Evolutionary conservation across 768 basidiomycete species (phyloP), one percentile per base, ranked within the genome.

Genomic region (Pholiota molesta): DNA sequence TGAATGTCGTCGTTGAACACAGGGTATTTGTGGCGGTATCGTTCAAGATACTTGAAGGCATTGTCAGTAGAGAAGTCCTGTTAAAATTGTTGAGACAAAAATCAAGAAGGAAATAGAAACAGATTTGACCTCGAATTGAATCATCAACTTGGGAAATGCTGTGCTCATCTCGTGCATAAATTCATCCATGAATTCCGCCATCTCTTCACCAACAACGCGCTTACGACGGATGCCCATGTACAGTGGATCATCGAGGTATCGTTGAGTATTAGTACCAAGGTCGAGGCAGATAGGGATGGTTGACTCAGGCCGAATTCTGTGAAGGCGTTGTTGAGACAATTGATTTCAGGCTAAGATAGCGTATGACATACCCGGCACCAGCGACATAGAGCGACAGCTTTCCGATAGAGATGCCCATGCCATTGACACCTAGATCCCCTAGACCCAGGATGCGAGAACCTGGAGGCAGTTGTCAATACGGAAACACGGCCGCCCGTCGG

Each of bases 1-100:
- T 95, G 93, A 65, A 95, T 94, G 70, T 96, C 94, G 66, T 97
- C 94, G 71, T 95, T 95, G 81, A 95, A 94, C 35, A 91, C 78
- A 23, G 87, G 87, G 71, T 92, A 94, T 57, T 86, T 81, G 64
- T 88, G 75, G 59, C 91, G 85, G 79, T 89, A 94, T 44, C 85
- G 79, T 42, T 88, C 84, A 31, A 97, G 86, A 75, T 92, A 95
- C 57, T 83, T 78, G 80, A 97, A 97, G 0, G 95, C 95, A 64
- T 94, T 89, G 64, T 97, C 91, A 2, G 93, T 95, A 33, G 92
- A 89, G 78, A 95, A 97, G 78, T 97, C 95, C 86, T 94, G 44
- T 13, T 52, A 55, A 61, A 49, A 39, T 28, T 16, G 29, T 16
- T 42, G 3, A 59, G 35, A 17, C 55, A 42, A 37, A 54, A 19